Evolutionary conservation across 371 early-diverging fungal genomes (phyloP), one percentile per base, ranked within the genome.

Genomic region (Rhizopus sp.): DNA sequence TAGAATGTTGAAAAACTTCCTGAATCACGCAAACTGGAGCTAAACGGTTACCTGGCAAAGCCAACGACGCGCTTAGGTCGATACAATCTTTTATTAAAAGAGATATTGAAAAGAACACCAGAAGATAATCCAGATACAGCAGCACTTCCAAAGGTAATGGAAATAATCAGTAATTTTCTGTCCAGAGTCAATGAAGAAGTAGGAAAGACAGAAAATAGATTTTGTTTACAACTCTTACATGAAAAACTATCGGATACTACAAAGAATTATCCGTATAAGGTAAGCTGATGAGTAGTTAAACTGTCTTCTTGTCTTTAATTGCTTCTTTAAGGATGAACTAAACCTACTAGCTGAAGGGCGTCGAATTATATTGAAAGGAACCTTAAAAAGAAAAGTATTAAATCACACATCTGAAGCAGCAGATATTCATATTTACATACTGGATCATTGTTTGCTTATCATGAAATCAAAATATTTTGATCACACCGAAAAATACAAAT

Each of bases 31-130:
- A 93, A 90, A 62, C 76, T 94, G 35, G 87, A 86, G 42, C 64
- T 90, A 33, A 84, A 86, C 61, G 86, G 83, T 34, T 96, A 92
- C 66, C 69, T 93, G 61, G 86, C 87, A 1, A 75, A 75, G 17
- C 96, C 96, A 5, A 91, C 93, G 0, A 89, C 93, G 2, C 88
- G 94, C 12, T 67, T 95, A 60, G 94, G 90, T 5, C 80, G 95
- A 46, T 94, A 93, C 61, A 89, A 89, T 7, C 75, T 95, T 50
- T 67, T 96, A 12, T 78, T 96, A 15, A 83, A 87, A 55, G 89
- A 88, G 13, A 85, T 93, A 37, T 70, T 91, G 23, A 88, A 94
- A 63, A 77, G 86, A 61, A 88, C 92, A 31, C 88, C 92, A 4
- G 77, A 81, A 31, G 84, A 80, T 45, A 87, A 92, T 60, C 89